A percentile compares a stretch with the other conserved stretches of the same genome.
phyloP scores from a whole-genome alignment of 345 rosid genomes.

The Ceriops tagal region DNA sequence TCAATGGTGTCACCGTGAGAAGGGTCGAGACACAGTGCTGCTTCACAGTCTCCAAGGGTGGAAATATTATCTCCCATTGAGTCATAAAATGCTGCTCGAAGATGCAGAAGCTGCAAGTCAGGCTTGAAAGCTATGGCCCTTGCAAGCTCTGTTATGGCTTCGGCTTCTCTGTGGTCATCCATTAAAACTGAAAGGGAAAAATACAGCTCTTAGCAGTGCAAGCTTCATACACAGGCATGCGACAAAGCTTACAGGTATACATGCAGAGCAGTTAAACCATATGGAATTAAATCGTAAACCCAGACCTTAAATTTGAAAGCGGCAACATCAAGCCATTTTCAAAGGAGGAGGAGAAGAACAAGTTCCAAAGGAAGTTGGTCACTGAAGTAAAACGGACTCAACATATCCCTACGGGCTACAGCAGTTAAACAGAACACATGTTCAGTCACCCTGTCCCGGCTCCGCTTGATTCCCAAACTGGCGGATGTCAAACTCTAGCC shows the following conservation, averaged over 20 bases:
- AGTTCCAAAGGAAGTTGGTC: no score
- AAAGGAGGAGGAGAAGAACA: no score
- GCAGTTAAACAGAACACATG: no score
- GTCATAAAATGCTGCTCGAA: constrained; percentile 89
- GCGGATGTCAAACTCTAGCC: no score
- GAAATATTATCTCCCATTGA: constrained; percentile 59
- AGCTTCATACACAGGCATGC: background rate
- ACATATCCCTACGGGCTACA: no score
- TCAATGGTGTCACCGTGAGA: constrained; percentile 56
- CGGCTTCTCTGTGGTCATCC: constrained; percentile 92
- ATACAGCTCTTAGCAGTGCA: constrained; percentile 5
- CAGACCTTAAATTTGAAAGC: no score
- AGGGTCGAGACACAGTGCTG: constrained; percentile 90
- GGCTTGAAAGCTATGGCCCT: constrained; percentile 81
- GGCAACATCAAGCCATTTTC: no score
- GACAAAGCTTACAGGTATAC: no score
- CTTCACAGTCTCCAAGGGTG: constrained; percentile 81
- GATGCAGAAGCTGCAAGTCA: constrained; percentile 87
- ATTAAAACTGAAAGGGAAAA: constrained; percentile 59
- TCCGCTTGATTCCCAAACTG: no score
- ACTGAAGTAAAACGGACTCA: no score
- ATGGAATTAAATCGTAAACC: no score
- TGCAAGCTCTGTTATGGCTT: constrained; percentile 82
- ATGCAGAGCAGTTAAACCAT: background rate
- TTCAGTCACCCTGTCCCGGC: no score